Base-by-base conservation (phyloP, 192 early-diverging fungal species). In the Gonapodya prolifera region DNA sequence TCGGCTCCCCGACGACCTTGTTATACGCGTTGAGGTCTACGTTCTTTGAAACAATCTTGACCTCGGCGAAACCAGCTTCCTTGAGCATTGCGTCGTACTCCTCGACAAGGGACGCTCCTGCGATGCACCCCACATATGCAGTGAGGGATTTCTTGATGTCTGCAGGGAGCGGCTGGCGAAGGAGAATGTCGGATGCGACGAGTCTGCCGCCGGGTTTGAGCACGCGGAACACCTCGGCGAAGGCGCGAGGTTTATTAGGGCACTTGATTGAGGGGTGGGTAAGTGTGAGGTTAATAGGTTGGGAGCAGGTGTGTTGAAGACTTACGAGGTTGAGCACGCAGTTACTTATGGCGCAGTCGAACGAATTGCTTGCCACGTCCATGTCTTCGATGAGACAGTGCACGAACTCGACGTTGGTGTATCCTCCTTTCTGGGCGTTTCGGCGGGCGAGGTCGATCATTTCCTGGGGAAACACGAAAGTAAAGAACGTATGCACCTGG, bases 271-370 rank as follows among this genome's bases (percentile, higher is more conserved):
- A n/a, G n/a, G n/a, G n/a, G n/a, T n/a, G n/a, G n/a, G n/a, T n/a
- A n/a, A n/a, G n/a, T n/a, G n/a, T n/a, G n/a, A n/a, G n/a, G n/a
- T n/a, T n/a, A n/a, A n/a, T n/a, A n/a, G n/a, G n/a, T n/a, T n/a
- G n/a, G n/a, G n/a, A n/a, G n/a, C n/a, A n/a, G n/a, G n/a, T n/a
- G 69, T 69, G 69, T 23, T 23, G n/a, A n/a, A n/a, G n/a, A n/a
- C n/a, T n/a, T n/a, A n/a, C n/a, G n/a, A 75, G n/a, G 29, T 75
- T 75, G 34, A 75, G 34, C 8, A 75, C 73, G 34, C 73, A 75
- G 34, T 75, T 75, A n/a, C 13, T 16, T 75, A 75, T 75, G n/a
- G 34, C 73, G 13, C 13, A 16, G 73, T 75, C 73, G 73, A n/a
- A 2, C 8, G 8, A 75, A n/a, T 8, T n/a, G 45, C 13, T n/a